Evolutionary conservation across 1,284 basidiomycete species (phyloP).

Genomic region (Ceratobasidium sp.): DNA sequence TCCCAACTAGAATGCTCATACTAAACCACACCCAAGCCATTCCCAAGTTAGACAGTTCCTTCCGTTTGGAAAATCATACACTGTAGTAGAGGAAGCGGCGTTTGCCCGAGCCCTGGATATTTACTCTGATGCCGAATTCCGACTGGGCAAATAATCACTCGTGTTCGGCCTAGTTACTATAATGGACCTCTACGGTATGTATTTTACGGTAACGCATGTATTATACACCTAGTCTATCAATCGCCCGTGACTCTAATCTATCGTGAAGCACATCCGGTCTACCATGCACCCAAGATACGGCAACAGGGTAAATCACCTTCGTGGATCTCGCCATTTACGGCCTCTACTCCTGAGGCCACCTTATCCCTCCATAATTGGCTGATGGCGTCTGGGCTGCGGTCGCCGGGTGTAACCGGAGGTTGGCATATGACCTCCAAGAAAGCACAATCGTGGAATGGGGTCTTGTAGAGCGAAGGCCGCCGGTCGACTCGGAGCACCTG

Average conservation of each 20-base stretch:
- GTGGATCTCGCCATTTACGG: constrained; percentile 1
- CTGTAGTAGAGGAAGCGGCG: constrained; percentile 25
- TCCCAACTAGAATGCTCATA: neutral
- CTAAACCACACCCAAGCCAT: constrained; percentile 24
- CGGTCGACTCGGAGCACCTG: constrained; percentile 36
- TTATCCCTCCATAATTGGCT: constrained; percentile 13
- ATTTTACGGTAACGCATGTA: constrained; percentile 13
- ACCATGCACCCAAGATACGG: constrained; percentile 35
- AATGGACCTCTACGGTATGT: constrained; percentile 20
- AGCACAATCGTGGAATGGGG: constrained; percentile 40
- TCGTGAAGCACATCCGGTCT: neutral
- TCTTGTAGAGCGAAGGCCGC: constrained; percentile 36
- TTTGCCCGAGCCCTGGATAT: constrained; percentile 36
- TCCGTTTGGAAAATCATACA: constrained; percentile 30
- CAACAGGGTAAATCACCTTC: constrained; percentile 8
- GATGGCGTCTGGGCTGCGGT: neutral
- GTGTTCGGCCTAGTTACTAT: neutral
- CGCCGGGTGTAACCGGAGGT: neutral
- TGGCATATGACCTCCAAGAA: constrained; percentile 31
- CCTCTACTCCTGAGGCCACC: neutral
- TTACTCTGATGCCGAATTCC: constrained; percentile 37
- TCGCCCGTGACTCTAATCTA: neutral
- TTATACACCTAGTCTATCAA: constrained; percentile 18
- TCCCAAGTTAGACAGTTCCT: constrained; percentile 35
- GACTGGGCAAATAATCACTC: constrained; percentile 30